Base-by-base conservation (phyloP, 768 basidiomycete genomes). In the Lentinula sp. region DNA sequence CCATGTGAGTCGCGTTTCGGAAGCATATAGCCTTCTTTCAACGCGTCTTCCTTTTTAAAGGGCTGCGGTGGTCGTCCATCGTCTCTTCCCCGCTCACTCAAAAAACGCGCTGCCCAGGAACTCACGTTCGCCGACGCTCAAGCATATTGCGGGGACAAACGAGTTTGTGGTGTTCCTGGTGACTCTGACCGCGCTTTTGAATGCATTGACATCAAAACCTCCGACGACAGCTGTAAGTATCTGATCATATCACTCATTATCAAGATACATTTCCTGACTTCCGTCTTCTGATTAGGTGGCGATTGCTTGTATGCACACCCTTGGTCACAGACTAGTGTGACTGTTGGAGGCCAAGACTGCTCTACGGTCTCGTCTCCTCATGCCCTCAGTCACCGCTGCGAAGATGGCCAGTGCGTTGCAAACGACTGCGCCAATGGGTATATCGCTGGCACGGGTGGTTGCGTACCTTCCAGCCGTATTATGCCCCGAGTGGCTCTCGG, bases 301-400 rank as follows among this genome's bases (percentile, higher is more conserved):
- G 57, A 35, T 20, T 59, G 57, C 57, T 35, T 59, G 15, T 59
- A 59, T 49, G 57, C 33, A 23, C 57, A 59, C 41, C 57, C 57
- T 5, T 46, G 57, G 57, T 43, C 56, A 15, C 56, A 57, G 20
- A 43, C 1, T 6, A 54, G 16, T 13, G 4, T 33, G 20, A 6
- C 32, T 49, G 45, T 41, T 3, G 2, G n/a, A 36, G 57, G 57
- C 9, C 15, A 18, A 46, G 57, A 59, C 41, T 59, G 57, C 23
- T 35, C 46, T 20, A 9, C 43, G 20, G 16, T 46, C 32, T 48
- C 43, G 4, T 48, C 57, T 12, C 33, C 43, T n/a, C 57, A 49
- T 4, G 57, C 46, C 4, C 33, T 59, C 13, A 35, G 45, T 23
- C 57, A 59, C 12, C 43, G 57, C 16, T 59, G 57, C 57, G 46